phyloP scores from a whole-genome alignment of 179 eudicot species.

The Sideroxylon spinosum region DNA sequence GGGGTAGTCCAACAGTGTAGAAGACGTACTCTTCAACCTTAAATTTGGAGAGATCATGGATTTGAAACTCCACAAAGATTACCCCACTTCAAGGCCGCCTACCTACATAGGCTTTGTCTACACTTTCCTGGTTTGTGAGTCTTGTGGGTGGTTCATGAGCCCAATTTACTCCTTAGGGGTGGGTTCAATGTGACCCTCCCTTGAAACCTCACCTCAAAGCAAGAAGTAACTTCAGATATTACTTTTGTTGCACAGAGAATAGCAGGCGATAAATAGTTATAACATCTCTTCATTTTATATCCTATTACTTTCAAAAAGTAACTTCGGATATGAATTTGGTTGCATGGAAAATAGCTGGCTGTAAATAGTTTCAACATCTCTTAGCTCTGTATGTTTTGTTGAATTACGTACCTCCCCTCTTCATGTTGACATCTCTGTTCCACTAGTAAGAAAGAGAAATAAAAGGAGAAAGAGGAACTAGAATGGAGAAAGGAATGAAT shows the following conservation, averaged over 20 bases:
- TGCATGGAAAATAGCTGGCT: not conserved
- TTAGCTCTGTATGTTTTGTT: not conserved
- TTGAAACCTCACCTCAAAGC: no score
- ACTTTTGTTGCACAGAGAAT: not conserved
- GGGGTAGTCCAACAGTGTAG: no score
- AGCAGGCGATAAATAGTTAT: not conserved
- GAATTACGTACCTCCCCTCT: not conserved
- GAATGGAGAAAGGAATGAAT: not conserved
- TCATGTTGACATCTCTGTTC: not conserved
- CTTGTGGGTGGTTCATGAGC: no score
- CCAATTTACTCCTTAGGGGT: no score
- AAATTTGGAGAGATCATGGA: no score
- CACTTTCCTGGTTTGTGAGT: no score
- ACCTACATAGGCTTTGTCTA: no score
- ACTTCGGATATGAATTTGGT: not conserved
- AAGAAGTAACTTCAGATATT: not conserved
- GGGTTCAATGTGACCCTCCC: no score
- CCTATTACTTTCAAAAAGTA: not conserved
- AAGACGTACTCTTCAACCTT: no score
- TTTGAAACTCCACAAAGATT: no score
- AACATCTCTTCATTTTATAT: not conserved
- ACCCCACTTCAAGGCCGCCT: no score
- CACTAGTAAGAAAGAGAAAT: not conserved
- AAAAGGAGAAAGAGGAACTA: not conserved
- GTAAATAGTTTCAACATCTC: not conserved